Base-by-base conservation (phyloP, 805 yeast species). In the Monosporozyma yasuniensis region DNA sequence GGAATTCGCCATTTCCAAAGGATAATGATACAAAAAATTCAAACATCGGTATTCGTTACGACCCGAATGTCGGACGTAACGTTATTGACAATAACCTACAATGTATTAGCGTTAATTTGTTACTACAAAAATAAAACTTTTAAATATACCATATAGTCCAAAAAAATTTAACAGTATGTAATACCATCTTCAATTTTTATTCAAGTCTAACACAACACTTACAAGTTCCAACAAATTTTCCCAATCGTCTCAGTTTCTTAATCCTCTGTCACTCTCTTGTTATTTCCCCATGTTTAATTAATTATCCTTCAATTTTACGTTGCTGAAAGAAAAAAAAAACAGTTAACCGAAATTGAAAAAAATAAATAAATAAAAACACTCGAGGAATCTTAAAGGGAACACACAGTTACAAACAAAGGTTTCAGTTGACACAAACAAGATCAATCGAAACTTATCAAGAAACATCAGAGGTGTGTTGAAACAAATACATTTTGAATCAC, bases 1-100 rank as follows among this genome's bases (percentile, higher is more conserved):
- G 77, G 74, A 68, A 68, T 1, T 5, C 32, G 1, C 56, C 56
- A 3, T 47, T 47, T 49, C 22, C 39, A 2, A 2, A 9, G 3
- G 34, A 21, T 6, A 50, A 46, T 4, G 43, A 42, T 4, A 42
- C 49, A 10, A 30, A 37, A 9, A 49, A 60, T 18, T 4, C 3
- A 12, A 35, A 16, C 10, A 4, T n/a, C 5, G 38, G 38, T n/a
- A 57, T 54, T 42, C 58, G 59, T 38, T 57, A 32, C 21, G 67
- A 61, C 43, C 47, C 49, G 2, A 27, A 27, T 1, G 46, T 51
- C 2, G 53, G 54, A 2, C 51, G 63, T 46, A 49, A 39, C n/a
- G 60, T 59, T 2, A 57, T 61, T 18, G 47, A 58, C 47, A 38
- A 42, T 4, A 50, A 52, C 8, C 43, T 60, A 16, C 51, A 48